Percentiles rank a stretch among this genome's conserved stretches.
Conservation (phyloP, 179 eudicot genomes). For the Heliamphora pulchella region DNA sequence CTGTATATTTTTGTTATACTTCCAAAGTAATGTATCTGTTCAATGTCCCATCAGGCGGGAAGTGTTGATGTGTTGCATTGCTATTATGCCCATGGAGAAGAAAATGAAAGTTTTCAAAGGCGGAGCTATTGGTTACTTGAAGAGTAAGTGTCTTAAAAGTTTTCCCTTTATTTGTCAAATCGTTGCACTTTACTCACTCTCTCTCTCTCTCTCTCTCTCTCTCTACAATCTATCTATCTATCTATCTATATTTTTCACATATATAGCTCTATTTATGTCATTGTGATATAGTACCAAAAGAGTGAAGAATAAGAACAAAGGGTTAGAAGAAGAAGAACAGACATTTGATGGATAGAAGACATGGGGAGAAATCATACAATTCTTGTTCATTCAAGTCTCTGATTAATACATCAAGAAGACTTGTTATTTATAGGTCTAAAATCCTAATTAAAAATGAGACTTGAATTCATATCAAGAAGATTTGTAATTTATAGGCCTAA, state of each 20-base stretch:
- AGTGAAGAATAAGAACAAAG: too few relatives aligned
- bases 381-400: too few relatives aligned
- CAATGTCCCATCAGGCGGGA: constrained; percentile 40
- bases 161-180: constrained; percentile 9
- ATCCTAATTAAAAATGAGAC: too few relatives aligned
- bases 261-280: too few relatives aligned
- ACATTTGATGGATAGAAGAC: too few relatives aligned
- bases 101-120: constrained; percentile 57
- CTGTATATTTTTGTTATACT: constrained; percentile 4
- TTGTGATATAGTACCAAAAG: too few relatives aligned
- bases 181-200: constrained; percentile 14
- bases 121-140: constrained; percentile 77
- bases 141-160: constrained; percentile 39
- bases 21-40: constrained; percentile 1
- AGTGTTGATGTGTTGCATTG: constrained; percentile 67
- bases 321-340: too few relatives aligned
- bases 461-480: too few relatives aligned
- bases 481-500: too few relatives aligned
- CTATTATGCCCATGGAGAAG: constrained; percentile 77
- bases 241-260: background rate
- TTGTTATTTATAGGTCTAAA: too few relatives aligned
- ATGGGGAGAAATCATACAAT: too few relatives aligned
- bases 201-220: background rate
- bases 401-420: too few relatives aligned
- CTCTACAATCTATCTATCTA: background rate